Percentiles rank a stretch among this genome's conserved stretches.
phyloP scores from a whole-genome alignment of 108 stramenopile species.

The Fragilaria crotonensis region DNA sequence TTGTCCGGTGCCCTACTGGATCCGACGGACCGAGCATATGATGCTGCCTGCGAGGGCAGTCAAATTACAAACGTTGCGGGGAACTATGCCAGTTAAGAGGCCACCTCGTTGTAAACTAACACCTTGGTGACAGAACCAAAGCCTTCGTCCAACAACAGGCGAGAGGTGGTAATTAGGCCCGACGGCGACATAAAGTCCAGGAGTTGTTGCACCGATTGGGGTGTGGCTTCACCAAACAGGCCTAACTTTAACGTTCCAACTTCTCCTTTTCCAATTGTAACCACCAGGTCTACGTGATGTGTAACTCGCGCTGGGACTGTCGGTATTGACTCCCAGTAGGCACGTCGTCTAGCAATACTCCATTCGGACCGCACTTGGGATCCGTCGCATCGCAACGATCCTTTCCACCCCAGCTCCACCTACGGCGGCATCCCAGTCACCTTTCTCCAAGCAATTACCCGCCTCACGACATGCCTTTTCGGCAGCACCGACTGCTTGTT shows the following conservation, averaged over 20 bases:
- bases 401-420: slow-evolving; percentile 84
- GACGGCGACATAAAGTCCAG: slow-evolving; percentile 33
- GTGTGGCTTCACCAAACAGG: slow-evolving; percentile 57
- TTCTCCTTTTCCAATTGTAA: slow-evolving; percentile 54
- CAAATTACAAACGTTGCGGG: slow-evolving; percentile 60
- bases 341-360: slow-evolving; percentile 32
- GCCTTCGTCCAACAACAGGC: slow-evolving; percentile 48
- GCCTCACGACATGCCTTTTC: slow-evolving; percentile 57
- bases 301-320: slow-evolving; percentile 29
- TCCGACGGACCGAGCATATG: slow-evolving; percentile 47
- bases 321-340: slow-evolving; percentile 39
- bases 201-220: slow-evolving; percentile 39
- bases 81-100: slow-evolving; percentile 36
- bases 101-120: slow-evolving; percentile 43
- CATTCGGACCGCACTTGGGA: slow-evolving; percentile 63
- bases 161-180: slow-evolving; percentile 47
- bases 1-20: slow-evolving; percentile 23
- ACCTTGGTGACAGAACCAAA: slow-evolving; percentile 35
- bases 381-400: slow-evolving; percentile 79
- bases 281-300: slow-evolving; percentile 37
- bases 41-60: slow-evolving; percentile 57
- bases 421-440: slow-evolving; percentile 77
- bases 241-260: slow-evolving; percentile 45
- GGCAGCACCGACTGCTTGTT: slow-evolving; percentile 64
- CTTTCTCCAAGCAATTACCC: slow-evolving; percentile 73